Percentiles rank a stretch among this genome's conserved stretches.
phyloP scores from a whole-genome alignment of 2,329 filamentous ascomycete species.

The Pseudocercospora fuligena region DNA sequence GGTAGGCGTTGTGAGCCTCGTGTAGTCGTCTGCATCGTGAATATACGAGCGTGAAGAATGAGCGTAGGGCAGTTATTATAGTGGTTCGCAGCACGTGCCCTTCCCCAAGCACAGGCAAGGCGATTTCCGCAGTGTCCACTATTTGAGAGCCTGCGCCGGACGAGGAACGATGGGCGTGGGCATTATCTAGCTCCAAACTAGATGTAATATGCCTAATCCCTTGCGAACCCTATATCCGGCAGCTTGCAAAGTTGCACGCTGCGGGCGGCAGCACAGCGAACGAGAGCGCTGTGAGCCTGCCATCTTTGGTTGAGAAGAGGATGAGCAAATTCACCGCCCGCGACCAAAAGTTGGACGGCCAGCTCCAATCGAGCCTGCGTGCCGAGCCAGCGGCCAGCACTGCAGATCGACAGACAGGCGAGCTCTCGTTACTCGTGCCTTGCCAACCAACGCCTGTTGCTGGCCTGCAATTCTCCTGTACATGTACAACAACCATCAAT shows the following conservation, averaged over 20 bases:
- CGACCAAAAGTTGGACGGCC: background rate
- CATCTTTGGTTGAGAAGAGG: background rate
- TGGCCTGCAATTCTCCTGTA: too few relatives aligned
- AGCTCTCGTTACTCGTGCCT: background rate
- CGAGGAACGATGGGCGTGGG: background rate
- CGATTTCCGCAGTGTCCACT: background rate
- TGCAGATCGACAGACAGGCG: background rate
- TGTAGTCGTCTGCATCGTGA: slow-evolving; percentile 36
- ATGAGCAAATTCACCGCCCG: background rate
- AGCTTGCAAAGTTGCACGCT: background rate
- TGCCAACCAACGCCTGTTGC: too few relatives aligned
- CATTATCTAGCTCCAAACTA: slow-evolving; percentile 8
- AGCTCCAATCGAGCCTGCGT: too few relatives aligned
- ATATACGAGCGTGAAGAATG: slow-evolving; percentile 25
- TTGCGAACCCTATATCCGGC: slow-evolving; percentile 5
- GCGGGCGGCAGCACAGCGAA: background rate
- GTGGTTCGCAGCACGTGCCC: slow-evolving; percentile 8
- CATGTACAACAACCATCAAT: background rate
- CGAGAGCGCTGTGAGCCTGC: background rate
- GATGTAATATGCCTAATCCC: background rate
- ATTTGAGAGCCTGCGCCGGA: background rate
- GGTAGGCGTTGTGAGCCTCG: slow-evolving; percentile 43
- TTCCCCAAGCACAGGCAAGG: background rate
- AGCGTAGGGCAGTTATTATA: slow-evolving; percentile 2
- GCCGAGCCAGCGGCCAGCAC: background rate